Base-by-base conservation (phyloP, 352 stramenopile species). In the Phytophthora chlamydospora region DNA sequence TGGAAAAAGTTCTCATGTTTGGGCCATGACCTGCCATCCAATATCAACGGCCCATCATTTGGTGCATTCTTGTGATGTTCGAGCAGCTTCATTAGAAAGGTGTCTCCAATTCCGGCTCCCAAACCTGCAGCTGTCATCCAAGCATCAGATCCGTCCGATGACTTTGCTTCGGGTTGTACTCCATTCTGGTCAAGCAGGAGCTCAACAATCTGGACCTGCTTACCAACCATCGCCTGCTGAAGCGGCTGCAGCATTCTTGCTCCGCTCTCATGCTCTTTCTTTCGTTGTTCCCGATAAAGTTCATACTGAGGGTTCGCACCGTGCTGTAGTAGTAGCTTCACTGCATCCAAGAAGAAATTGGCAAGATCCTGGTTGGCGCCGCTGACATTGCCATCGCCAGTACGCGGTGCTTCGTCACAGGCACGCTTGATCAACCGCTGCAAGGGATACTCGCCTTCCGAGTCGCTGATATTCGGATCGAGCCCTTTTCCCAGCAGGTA, bases 401-500 rank as follows among this genome's bases (percentile, higher is more conserved):
- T 67, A 0, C 64, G 69, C 31, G 82, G 77, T 31, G 62, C 13
- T 46, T 67, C 56, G n/a, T 63, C 33, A 35, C 56, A 67, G 14
- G 63, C 63, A 12, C 63, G 56, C 24, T 67, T 53, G 21, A 93
- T 71, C 43, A 93, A 41, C n/a, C 62, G 57, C 49, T 91, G 78
- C 7, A 91, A 58, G 6, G 84, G 84, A 38, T 84, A 88, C 39
- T 83, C 56, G n/a, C 77, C 72, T 27, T 88, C 76, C 0, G 75
- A 79, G 41, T 91, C 82, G 4, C 68, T 66, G 16, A 91, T 83
- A 60, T 93, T 89, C 3, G 84, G 78, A 44, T 86, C 79, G 4
- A 91, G 64, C 0, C 84, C 84, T 33, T 93, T 91, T 10, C 78
- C 66, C 6, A 91, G 63, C 24, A 93, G 43, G 45, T 91, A 93